Base-by-base conservation (phyloP, 2,329 filamentous ascomycete genomes). In the Ophiostoma triangulosporum region DNA sequence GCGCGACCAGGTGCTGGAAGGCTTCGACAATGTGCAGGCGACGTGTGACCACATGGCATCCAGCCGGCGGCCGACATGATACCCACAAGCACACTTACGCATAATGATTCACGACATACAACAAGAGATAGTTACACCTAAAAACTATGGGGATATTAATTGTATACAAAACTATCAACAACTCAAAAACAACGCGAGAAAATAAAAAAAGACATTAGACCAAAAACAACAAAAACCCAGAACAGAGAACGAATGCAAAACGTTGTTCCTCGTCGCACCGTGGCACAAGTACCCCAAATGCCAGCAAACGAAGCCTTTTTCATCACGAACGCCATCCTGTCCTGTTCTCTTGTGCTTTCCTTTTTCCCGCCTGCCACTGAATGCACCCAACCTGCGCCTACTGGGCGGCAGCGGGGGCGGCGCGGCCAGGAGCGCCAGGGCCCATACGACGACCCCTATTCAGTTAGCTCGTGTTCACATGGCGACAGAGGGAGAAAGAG, bases 1-100 rank as follows among this genome's bases (percentile, higher is more conserved):
- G 31, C 73, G 73, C 26, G 74, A 80, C 48, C 83, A 89, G 59
- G 77, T 88, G 29, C 69, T 88, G 17, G 77, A 83, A 48, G 83
- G 83, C 6, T 69, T 93, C 33, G 70, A 73, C 57, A 74, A 76
- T 57, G 70, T 88, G 32, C 79, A 86, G 64, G 73, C 79, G 57
- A 73, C 76, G 24, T 89, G 85, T 65, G 73, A 77, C 56, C 64
- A 60, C 8, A 29, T 52, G 14, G 20, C n/a, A 3, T 46, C 22
- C 31, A 15, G 33, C 26, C 52, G 17, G 14, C 51, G 6, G 4
- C 24, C 22, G 32, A 29, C 33, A 35, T 26, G 27, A 53, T 27
- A 32, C 20, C 2, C 15, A 11, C 5, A n/a, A 15, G 26, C n/a
- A 31, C 20, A 35, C 26, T 24, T 29, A 46, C 43, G 43, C 29